Percentiles rank a stretch among this genome's conserved stretches.
Evolutionary conservation across 73 alveolate genomes (phyloP).

Genomic region (Diophrys sp.): DNA sequence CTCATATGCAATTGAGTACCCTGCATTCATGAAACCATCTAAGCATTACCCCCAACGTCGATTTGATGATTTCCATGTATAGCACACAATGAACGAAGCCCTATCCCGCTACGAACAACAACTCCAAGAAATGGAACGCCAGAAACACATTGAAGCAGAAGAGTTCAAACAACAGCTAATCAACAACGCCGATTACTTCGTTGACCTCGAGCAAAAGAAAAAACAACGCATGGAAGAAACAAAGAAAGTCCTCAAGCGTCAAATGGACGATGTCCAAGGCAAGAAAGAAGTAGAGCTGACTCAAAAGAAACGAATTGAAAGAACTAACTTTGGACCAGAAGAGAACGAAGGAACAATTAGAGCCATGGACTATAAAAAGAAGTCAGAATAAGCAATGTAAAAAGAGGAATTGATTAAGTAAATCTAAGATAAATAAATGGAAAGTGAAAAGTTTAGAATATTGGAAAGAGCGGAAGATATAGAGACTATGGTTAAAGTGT

Average conservation of each 20-base stretch:
- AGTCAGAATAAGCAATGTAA: background rate
- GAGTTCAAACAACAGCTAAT: background rate
- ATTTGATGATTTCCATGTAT: slow-evolving; percentile 34
- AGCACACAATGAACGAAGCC: slow-evolving; percentile 43
- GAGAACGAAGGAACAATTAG: slow-evolving; percentile 11
- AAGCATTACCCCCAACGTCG: slow-evolving; percentile 49
- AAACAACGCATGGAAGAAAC: background rate
- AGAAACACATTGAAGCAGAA: slow-evolving; percentile 1
- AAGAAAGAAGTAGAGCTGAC: background rate
- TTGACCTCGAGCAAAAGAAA: background rate
- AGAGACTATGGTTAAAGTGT: too few species aligned
- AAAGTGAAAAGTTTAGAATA: background rate
- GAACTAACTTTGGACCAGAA: slow-evolving; percentile 51
- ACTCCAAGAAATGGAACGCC: slow-evolving; percentile 11
- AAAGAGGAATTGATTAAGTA: background rate
- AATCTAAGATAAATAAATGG: background rate
- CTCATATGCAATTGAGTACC: slow-evolving; percentile 12
- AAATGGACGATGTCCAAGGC: background rate
- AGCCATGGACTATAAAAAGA: background rate
- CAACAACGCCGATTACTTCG: background rate
- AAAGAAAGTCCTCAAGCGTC: background rate
- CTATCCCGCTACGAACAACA: slow-evolving; percentile 33
- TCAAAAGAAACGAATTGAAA: background rate
- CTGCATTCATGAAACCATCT: slow-evolving; percentile 45
- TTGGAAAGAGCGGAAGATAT: too few species aligned